Evolutionary conservation across 345 rosid species (phyloP).

Genomic region (Triadica sebifera): DNA sequence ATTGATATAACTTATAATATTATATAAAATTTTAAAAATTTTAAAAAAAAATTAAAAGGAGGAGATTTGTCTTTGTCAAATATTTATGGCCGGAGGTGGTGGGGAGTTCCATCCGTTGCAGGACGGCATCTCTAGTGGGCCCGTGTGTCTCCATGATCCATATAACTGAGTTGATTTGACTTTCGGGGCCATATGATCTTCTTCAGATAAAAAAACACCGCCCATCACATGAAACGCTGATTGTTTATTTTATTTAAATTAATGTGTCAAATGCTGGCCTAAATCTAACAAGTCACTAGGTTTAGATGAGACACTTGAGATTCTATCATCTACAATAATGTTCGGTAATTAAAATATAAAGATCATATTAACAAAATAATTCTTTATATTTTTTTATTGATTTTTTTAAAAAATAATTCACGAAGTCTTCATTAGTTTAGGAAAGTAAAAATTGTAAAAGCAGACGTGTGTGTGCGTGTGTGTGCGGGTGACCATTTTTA

Average conservation of each 20-base stretch:
- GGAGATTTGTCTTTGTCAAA: not conserved
- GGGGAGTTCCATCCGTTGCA: not conserved
- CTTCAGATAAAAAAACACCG: slow-evolving; percentile 31
- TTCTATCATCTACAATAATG: not conserved
- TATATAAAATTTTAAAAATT: no score
- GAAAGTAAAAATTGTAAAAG: no score
- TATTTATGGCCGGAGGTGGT: not conserved
- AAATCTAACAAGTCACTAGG: not conserved
- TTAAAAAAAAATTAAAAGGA: no score
- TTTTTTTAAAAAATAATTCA: not conserved
- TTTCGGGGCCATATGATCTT: slow-evolving; percentile 8
- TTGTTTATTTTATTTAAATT: not conserved
- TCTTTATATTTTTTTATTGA: not conserved
- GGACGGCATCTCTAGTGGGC: slow-evolving; percentile 12
- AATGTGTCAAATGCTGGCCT: not conserved
- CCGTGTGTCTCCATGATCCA: not conserved
- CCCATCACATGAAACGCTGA: slow-evolving; percentile 33
- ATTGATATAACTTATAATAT: no score
- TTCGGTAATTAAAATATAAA: not conserved
- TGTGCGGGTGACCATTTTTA: no score
- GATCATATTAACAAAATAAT: not conserved
- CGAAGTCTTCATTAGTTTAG: no score
- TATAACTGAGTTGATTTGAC: not conserved
- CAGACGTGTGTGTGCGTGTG: not conserved
- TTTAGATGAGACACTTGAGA: not conserved